phyloP scores from a whole-genome alignment of 2,329 filamentous ascomycete species.

The Sporothrix schenckii region DNA sequence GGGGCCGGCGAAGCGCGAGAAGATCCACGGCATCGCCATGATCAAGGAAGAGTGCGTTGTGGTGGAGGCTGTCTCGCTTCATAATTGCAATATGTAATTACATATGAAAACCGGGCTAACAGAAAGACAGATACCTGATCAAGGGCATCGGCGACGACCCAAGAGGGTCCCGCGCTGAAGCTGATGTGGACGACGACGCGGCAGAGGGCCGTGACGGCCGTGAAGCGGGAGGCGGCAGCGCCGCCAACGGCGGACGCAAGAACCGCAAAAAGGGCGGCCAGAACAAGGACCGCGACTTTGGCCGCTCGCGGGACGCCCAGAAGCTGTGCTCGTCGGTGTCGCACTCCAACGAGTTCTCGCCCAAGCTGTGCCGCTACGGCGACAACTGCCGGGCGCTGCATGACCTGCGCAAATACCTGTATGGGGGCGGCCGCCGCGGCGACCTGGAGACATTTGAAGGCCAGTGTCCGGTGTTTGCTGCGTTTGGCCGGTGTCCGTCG shows the following conservation, averaged over 20 bases:
- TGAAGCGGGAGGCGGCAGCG: conserved; percentile 21
- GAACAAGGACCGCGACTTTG: conserved; percentile 82
- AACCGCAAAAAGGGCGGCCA: conserved; percentile 63
- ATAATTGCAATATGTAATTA: no score
- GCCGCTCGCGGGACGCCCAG: conserved; percentile 74
- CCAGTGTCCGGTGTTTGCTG: conserved; percentile 79
- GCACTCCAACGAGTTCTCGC: conserved; percentile 77
- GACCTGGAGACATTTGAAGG: conserved; percentile 77
- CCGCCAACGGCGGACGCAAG: conserved; percentile 36
- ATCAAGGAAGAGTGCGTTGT: conserved; percentile 70
- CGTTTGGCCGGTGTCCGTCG: conserved; percentile 72
- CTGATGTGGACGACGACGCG: conserved; percentile 52
- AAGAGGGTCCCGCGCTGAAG: conserved; percentile 31
- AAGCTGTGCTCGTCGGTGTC: conserved; percentile 76
- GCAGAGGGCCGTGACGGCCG: conserved; percentile 50
- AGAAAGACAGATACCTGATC: conserved; percentile 48
- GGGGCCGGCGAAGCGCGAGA: conserved; percentile 38
- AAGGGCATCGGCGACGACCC: background rate
- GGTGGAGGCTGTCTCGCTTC: no score
- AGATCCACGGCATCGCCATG: conserved; percentile 63
- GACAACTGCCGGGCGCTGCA: conserved; percentile 82
- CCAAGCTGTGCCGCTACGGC: conserved; percentile 73
- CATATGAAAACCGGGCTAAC: no score
- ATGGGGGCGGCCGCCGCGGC: conserved; percentile 77
- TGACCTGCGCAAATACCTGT: conserved; percentile 81